Evolutionary conservation across 2,329 filamentous ascomycete genomes (phyloP), one percentile per base, ranked within the genome.

Genomic region (Ophiostoma triangulosporum): DNA sequence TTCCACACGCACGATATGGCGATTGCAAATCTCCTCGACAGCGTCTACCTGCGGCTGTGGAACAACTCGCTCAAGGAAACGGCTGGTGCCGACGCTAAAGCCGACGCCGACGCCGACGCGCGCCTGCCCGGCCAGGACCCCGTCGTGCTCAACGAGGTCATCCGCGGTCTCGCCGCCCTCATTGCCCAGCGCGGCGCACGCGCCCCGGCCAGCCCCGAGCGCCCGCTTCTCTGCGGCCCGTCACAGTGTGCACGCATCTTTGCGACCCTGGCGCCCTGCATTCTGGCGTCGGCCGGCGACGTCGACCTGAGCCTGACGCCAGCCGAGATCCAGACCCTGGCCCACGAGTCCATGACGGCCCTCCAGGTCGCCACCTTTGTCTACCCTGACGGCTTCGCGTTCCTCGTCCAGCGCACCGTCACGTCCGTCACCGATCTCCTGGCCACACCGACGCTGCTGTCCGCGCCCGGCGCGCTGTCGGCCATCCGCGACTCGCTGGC

Each of bases 131-230:
- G 9, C 57, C 48, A 56, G 63, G 22, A 61, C 22, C 68, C 69
- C 38, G 61, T 72, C 2, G 66, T 72, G 4, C 65, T 69, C 12
- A 31, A 22, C 24, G 68, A 74, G 56, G 70, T 72, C 4, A 67
- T 70, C 7, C 68, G 71, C 43, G 74, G 74, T 3, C 65, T 72
- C 31, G 73, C 72, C 3, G 66, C 71, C 32, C 62, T 77, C 17
- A 64, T 71, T 6, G 66, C 67, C 22, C 74, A 77, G 59, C 62
- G 62, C 22, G 62, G 64, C 2, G 51, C 57, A 0, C 57, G 59
- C 11, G 32, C 51, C 3, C 38, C 46, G 14, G 6, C 22, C 12
- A 22, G 11, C 17, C 17, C 50, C 20, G 6, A 32, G 17, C 22
- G 31, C 6, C 54, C 53, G 0, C 59, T 69, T 38, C 58, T 75